Evolutionary conservation across 176 grass and related monocot genomes (phyloP), one percentile per base, ranked within the genome.

Genomic region (Bonia amplexicaulis): DNA sequence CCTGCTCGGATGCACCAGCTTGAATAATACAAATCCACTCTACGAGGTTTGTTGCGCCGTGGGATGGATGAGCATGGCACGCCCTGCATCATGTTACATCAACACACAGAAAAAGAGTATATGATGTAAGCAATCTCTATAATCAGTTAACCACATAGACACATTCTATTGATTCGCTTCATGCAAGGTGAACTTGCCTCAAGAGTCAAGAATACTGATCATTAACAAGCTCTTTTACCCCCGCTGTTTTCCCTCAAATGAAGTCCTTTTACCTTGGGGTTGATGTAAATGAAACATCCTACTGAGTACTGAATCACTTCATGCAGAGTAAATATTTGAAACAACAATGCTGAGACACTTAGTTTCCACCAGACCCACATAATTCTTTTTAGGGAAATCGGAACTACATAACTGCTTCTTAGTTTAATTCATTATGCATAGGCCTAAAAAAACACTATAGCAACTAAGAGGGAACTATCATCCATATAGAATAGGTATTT

Each of bases 1-100:
- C 94, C 94, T 81, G 91, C 74, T 84, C 91, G 94, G 63, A 97
- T 97, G 70, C 94, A 97, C 94, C 94, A 97, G 79, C 94, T 93
- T 83, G 94, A 97, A 80, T 93, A 93, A 83, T 93, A 97, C 39
- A 88, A 76, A 88, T 97, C 94, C 59, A 97, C 94, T 86, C 94
- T 90, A 58, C 89, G 82, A 80, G 94, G 94, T 77, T 93, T 93
- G 75, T 71, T 93, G 71, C 71, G 70, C 74, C 85, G 89, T 26
- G 91, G 91, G 66, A 97, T 65, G 70, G 89, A 89, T 40, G 82
- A 81, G 60, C 87, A 97, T 76, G 85, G 94, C 85, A 94, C 88
- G 48, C 85, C 90, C 94, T 97, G 84, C 60, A 87, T 46, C 79
- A 80, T 66, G 14, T 60, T 79, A 85, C 84, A 84, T 64, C 35